A percentile compares a stretch with the other conserved stretches of the same genome.
phyloP scores from a whole-genome alignment of 768 basidiomycete genomes.

The Podaxis sp. region DNA sequence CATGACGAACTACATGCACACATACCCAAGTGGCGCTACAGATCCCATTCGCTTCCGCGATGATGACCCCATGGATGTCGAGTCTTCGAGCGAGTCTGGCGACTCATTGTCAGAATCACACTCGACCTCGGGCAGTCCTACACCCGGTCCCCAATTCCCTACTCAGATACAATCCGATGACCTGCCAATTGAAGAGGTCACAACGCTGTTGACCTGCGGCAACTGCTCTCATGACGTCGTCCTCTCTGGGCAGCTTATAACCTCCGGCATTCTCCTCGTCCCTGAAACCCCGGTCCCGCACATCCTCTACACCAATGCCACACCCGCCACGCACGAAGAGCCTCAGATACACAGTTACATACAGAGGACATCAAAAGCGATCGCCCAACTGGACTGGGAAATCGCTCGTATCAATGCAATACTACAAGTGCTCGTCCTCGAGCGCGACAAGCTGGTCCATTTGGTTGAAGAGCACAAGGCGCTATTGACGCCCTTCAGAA shows the following conservation, averaged over 20 bases:
- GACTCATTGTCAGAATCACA: background rate
- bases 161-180: background rate
- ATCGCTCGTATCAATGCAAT: conserved; percentile 9
- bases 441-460: conserved; percentile 4
- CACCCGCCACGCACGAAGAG: conserved; percentile 8
- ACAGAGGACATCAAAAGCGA: conserved; percentile 1
- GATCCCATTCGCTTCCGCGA: conserved; percentile 11
- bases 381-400: conserved; percentile 14
- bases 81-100: conserved; percentile 12
- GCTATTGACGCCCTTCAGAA: conserved; percentile 6
- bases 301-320: conserved; percentile 10
- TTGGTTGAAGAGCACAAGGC: conserved; percentile 14
- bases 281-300: conserved; percentile 7
- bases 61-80: conserved; percentile 14
- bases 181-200: conserved; percentile 9
- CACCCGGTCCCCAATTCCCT: conserved; percentile 2
- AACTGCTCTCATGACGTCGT: conserved; percentile 15
- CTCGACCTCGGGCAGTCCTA: conserved; percentile 8
- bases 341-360: conserved; percentile 6
- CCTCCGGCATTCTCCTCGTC: conserved; percentile 8
- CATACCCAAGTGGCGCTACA: background rate
- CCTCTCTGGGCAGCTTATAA: conserved; percentile 10
- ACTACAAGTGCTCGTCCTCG: conserved; percentile 7
- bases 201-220: conserved; percentile 14
- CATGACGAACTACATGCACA: conserved; percentile 6